Base-by-base conservation (phyloP, 2,329 filamentous ascomycete genomes). In the Lachnellula occidentalis region DNA sequence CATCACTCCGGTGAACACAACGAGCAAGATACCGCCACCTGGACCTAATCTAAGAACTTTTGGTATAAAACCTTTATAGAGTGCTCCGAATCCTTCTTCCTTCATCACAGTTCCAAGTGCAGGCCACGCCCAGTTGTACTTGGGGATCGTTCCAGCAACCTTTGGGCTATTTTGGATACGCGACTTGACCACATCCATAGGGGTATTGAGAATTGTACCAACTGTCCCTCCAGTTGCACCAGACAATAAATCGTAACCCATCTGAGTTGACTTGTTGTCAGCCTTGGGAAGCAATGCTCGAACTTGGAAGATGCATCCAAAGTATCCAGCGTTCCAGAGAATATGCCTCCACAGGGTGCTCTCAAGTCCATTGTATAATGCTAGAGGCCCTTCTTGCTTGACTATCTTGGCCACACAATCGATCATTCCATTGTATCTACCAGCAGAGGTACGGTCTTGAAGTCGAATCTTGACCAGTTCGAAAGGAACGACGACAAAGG, bases 111-210 rank as follows among this genome's bases (percentile, higher is more conserved):
- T 94, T 54, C 81, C 86, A 49, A 96, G 78, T 21, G 90, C 85
- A 46, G 90, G 89, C 82, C 86, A 96, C 34, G 94, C 94, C 94
- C 94, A 99, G 82, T 97, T 96, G 78, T 99, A 99, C 81, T 99
- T 99, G 69, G 89, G 89, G 21, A 84, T 75, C 51, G 82, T 78
- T 5, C 94, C 94, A n/a, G 87, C 72, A 39, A 95, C 76, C 78
- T 88, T 92, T 62, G 88, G 80, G 53, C 83, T 90, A 76, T 99
- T 99, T 75, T 99, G 94, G 64, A 99, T 99, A 60, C 94, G 87
- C 62, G 89, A 95, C 82, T 99, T 99, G 76, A 97, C 92, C 19
- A 97, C 92, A 68, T 97, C 92, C 83, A 96, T 86, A 55, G 92
- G 91, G 2, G 92, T 97, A 79, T 99, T 99, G 60, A 97, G 70